phyloP scores from a whole-genome alignment of 2,329 filamentous ascomycete species.

The Penicillium sp. region DNA sequence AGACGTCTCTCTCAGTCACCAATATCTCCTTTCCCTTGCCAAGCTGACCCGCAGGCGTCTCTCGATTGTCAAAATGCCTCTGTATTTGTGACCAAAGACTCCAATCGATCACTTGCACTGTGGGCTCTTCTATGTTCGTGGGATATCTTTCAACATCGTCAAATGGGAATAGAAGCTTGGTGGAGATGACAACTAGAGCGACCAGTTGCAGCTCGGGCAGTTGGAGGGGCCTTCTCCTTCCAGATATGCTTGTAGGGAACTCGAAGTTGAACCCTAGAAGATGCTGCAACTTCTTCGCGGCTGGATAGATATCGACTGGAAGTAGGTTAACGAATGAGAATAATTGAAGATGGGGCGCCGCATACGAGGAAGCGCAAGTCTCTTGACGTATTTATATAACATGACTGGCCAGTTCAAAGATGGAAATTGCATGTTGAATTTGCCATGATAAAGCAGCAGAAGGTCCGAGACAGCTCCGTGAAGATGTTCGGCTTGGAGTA shows the following conservation, averaged over 20 bases:
- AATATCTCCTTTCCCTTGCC: constrained; percentile 31
- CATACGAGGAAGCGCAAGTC: no score
- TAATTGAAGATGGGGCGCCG: no score
- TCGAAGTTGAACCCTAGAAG: constrained; percentile 53
- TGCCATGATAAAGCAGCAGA: no score
- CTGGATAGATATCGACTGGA: no score
- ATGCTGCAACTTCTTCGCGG: no score
- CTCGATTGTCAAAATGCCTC: constrained; percentile 29
- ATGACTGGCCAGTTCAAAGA: no score
- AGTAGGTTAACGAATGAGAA: no score
- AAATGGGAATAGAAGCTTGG: constrained; percentile 72
- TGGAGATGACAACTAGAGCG: constrained; percentile 61
- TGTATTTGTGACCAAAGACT: constrained; percentile 54
- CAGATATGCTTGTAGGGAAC: constrained; percentile 37
- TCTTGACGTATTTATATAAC: no score
- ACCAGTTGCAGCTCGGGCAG: constrained; percentile 69
- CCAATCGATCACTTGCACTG: constrained; percentile 63
- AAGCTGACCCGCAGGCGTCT: no score
- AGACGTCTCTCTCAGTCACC: constrained; percentile 54
- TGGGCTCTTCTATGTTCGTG: constrained; percentile 47
- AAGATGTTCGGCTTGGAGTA: constrained; percentile 44
- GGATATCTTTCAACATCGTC: constrained; percentile 49
- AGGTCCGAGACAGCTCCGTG: no score
- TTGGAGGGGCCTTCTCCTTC: no score
- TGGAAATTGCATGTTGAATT: no score